Evolutionary conservation across 169 alveolate species (phyloP).

Genomic region (Plasmodium billcollinsi): DNA sequence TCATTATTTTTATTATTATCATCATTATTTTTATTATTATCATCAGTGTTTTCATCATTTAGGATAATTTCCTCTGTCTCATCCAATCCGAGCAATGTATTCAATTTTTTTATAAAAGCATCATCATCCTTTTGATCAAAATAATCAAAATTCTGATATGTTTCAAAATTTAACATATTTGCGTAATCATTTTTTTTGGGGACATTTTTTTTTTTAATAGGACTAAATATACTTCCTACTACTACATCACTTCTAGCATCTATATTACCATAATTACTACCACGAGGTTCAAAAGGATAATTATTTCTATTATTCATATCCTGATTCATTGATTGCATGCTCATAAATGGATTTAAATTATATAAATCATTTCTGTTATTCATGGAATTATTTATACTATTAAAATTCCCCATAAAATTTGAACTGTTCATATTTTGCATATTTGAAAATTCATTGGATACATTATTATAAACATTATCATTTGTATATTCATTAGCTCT

Average conservation of each 20-base stretch:
- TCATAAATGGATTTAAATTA: slow-evolving; percentile 64
- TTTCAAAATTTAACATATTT: slow-evolving; percentile 53
- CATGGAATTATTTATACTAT: slow-evolving; percentile 25
- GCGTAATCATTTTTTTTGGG: slow-evolving; percentile 41
- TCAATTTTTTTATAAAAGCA: slow-evolving; percentile 66
- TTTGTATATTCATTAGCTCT: slow-evolving; percentile 6
- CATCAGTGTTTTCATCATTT: slow-evolving; percentile 11
- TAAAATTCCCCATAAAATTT: slow-evolving; percentile 24
- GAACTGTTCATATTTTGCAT: slow-evolving; percentile 1
- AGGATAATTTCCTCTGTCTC: slow-evolving; percentile 21
- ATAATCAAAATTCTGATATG: slow-evolving; percentile 76
- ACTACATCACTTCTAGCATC: slow-evolving; percentile 65
- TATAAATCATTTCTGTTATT: slow-evolving; percentile 55
- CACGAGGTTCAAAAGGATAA: slow-evolving; percentile 16
- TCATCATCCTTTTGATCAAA: slow-evolving; percentile 76
- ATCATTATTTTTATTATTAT: background rate
- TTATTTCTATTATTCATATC: slow-evolving; percentile 1
- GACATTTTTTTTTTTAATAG: slow-evolving; percentile 32
- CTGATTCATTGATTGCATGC: slow-evolving; percentile 63
- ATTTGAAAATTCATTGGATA: background rate
- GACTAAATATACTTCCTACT: slow-evolving; percentile 70
- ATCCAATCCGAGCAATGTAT: slow-evolving; percentile 64
- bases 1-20: slow-evolving; percentile 4
- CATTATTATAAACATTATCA: background rate
- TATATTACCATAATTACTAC: slow-evolving; percentile 37